Evolutionary conservation across 352 stramenopile species (phyloP).

Genomic region (Pythium brachiatum): DNA sequence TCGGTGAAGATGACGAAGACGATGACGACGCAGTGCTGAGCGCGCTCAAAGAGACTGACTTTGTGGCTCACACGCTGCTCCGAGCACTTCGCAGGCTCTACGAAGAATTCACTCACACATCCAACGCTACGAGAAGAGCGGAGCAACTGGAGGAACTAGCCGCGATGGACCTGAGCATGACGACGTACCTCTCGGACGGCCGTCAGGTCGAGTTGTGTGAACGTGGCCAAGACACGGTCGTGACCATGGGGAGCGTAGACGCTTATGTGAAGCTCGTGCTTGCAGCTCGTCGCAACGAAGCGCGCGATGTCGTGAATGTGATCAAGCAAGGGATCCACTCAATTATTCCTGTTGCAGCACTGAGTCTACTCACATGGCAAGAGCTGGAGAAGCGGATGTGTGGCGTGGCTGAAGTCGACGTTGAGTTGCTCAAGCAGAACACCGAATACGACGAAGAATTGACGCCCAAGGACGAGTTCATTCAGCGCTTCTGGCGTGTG

Average conservation of each 20-base stretch:
- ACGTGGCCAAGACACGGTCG: slow-evolving; percentile 30
- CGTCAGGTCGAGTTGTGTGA: slow-evolving; percentile 41
- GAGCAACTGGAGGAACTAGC: slow-evolving; percentile 45
- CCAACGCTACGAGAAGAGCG: neutral
- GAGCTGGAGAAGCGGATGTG: slow-evolving; percentile 78
- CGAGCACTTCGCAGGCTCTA: slow-evolving; percentile 38
- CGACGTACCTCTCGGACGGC: slow-evolving; percentile 69
- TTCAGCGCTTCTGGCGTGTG: slow-evolving; percentile 80
- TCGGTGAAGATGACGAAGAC: slow-evolving; percentile 33
- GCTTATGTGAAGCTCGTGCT: slow-evolving; percentile 51
- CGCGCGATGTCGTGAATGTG: slow-evolving; percentile 51
- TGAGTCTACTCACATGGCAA: slow-evolving; percentile 56
- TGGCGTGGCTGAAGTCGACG: slow-evolving; percentile 68
- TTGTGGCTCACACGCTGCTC: slow-evolving; percentile 51
- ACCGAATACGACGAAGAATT: slow-evolving; percentile 86
- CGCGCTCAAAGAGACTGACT: slow-evolving; percentile 66
- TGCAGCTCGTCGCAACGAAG: slow-evolving; percentile 39
- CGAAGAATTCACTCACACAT: slow-evolving; percentile 20
- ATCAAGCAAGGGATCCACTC: slow-evolving; percentile 74
- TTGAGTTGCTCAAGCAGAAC: slow-evolving; percentile 64
- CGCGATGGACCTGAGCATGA: slow-evolving; percentile 74
- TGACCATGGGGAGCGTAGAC: slow-evolving; percentile 48
- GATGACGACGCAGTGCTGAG: slow-evolving; percentile 24
- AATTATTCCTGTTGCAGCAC: slow-evolving; percentile 63
- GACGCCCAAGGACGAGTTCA: slow-evolving; percentile 53